Percentiles rank a stretch among this genome's conserved stretches.
These are phyloP conservation scores for Phytophthora melonis DNA, from an alignment of 352 stramenopile genomes.

Conservation along the genomic window DNA sequence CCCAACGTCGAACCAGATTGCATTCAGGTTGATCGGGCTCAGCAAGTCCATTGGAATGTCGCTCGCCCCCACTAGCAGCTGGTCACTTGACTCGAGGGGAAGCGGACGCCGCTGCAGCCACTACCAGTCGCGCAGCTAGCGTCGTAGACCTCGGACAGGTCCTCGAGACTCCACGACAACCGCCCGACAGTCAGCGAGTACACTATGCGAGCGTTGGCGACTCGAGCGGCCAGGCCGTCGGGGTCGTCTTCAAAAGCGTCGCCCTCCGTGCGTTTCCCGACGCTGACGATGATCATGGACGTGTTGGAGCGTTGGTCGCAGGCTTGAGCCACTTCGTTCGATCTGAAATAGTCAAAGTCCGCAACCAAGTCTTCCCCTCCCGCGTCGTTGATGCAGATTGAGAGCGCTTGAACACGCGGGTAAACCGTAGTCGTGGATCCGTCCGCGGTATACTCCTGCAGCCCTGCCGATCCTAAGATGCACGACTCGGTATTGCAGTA, in stretches of 20 bases:
- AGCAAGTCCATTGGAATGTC: slow-evolving; percentile 10
- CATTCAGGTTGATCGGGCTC: slow-evolving; percentile 23
- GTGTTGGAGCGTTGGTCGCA: slow-evolving; percentile 19
- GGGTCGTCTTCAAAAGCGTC: slow-evolving; percentile 10
- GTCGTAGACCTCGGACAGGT: slow-evolving; percentile 15
- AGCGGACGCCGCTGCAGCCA: slow-evolving; percentile 11
- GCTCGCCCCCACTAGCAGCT: slow-evolving; percentile 7
- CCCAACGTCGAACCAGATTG: background rate
- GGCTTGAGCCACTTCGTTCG: slow-evolving; percentile 13
- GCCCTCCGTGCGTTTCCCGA: slow-evolving; percentile 25
- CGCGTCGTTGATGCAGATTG: slow-evolving; percentile 13
- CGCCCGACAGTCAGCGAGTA: slow-evolving; percentile 37
- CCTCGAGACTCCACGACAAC: slow-evolving; percentile 23
- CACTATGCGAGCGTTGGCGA: slow-evolving; percentile 20
- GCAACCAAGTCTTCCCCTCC: background rate
- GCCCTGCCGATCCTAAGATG: background rate
- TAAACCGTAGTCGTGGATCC: slow-evolving; percentile 9
- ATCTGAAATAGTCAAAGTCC: background rate
- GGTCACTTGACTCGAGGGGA: slow-evolving; percentile 10
- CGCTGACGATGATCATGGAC: slow-evolving; percentile 26
- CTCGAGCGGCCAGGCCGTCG: background rate
- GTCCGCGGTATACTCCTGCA: background rate
- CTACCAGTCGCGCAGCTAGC: slow-evolving; percentile 1
- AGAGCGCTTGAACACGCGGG: slow-evolving; percentile 22
- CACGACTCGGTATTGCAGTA: slow-evolving; percentile 6